phyloP scores from a whole-genome alignment of 2,329 filamentous ascomycete species.

The Microsporum canis region DNA sequence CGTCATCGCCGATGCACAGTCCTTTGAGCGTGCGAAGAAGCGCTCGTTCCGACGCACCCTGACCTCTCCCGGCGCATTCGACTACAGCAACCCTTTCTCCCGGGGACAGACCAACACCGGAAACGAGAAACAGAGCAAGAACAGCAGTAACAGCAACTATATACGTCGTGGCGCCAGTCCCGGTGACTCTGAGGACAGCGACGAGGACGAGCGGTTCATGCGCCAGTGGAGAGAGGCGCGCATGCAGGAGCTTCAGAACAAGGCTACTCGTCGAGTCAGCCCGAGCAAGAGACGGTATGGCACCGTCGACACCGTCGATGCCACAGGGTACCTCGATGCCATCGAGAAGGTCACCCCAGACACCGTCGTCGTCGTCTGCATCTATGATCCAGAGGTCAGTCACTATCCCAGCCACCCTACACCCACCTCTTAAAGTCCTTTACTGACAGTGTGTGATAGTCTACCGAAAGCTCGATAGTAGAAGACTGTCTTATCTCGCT shows the following conservation, averaged over 20 bases:
- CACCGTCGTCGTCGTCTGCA: conserved; percentile 81
- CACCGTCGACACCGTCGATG: conserved; percentile 71
- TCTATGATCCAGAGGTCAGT: conserved; percentile 60
- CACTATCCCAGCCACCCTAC: background rate
- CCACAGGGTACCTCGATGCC: conserved; percentile 84
- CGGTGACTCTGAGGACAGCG: conserved; percentile 20
- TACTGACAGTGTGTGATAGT: conserved; percentile 40
- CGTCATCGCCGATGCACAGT: conserved; percentile 41
- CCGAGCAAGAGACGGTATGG: conserved; percentile 71
- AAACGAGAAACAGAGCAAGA: background rate
- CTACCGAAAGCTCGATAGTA: conserved; percentile 64
- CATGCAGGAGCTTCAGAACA: conserved; percentile 60
- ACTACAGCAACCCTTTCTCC: conserved; percentile 18
- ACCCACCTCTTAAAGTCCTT: background rate
- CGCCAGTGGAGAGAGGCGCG: conserved; percentile 73
- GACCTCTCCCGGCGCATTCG: conserved; percentile 26
- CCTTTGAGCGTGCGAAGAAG: conserved; percentile 39
- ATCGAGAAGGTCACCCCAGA: conserved; percentile 78
- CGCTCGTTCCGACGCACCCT: conserved; percentile 37
- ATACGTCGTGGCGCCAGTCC: background rate
- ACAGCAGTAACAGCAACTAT: background rate
- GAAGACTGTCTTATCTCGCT: conserved; percentile 67
- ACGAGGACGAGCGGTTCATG: conserved; percentile 67
- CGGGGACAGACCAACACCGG: conserved; percentile 6
- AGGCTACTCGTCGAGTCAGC: conserved; percentile 57